These are phyloP conservation scores for Penicillium sp. DNA, from an alignment of 2,329 filamentous ascomycete species.

Conservation along the genomic window DNA sequence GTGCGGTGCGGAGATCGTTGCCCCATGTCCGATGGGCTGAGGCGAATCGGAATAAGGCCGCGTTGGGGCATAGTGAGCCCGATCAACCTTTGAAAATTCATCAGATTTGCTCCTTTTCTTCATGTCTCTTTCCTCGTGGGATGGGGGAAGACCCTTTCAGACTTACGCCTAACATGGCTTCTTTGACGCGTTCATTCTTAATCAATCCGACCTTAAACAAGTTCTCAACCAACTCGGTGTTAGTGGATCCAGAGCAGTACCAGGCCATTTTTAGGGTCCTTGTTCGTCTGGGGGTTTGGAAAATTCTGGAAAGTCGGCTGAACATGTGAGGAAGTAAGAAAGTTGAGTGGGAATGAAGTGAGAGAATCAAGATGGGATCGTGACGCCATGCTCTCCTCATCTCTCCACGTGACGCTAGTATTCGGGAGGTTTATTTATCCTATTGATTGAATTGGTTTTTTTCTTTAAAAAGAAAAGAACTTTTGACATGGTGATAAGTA, in stretches of 20 bases:
- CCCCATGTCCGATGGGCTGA: constrained; percentile 65
- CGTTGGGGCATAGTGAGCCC: constrained; percentile 75
- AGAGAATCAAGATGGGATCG: background rate
- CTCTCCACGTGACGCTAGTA: constrained; percentile 11
- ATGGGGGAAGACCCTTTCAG: background rate
- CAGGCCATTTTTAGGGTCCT: constrained; percentile 70
- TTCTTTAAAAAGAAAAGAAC: no score
- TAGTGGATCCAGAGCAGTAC: constrained; percentile 75
- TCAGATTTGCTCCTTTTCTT: constrained; percentile 8
- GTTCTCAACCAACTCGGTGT: constrained; percentile 75
- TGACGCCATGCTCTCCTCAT: constrained; percentile 17
- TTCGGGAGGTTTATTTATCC: background rate
- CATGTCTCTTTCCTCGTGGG: background rate
- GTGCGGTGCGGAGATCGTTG: constrained; percentile 71
- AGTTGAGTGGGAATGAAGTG: background rate
- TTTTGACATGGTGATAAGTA: no score
- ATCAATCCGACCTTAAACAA: constrained; percentile 72
- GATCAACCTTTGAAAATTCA: constrained; percentile 66
- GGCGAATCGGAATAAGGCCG: constrained; percentile 72
- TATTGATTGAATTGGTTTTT: no score
- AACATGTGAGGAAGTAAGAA: background rate
- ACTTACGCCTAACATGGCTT: constrained; percentile 73
- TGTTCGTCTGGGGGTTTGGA: constrained; percentile 3
- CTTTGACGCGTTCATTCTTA: constrained; percentile 66
- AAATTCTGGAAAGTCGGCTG: background rate